Evolutionary conservation across 1,139 yeast species (phyloP).

Genomic region (Schwanniomyces etchellsii): DNA sequence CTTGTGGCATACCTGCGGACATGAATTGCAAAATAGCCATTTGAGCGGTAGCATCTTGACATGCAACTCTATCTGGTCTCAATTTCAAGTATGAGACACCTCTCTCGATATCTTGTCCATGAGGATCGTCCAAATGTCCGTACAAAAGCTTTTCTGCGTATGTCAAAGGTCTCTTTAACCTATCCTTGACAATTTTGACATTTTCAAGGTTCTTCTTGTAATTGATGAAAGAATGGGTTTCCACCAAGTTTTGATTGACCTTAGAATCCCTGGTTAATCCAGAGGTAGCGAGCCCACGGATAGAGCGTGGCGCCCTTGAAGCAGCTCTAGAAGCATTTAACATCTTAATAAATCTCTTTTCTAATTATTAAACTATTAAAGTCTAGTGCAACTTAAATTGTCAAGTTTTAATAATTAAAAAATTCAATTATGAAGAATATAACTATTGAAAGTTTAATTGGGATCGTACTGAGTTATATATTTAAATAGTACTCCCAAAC

Average conservation of each 20-base stretch:
- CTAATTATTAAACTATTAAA: slow-evolving; percentile 3
- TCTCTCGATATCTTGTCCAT: slow-evolving; percentile 90
- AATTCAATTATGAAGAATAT: background rate
- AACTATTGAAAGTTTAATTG: slow-evolving; percentile 1
- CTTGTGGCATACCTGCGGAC: slow-evolving; percentile 94
- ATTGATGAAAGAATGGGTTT: slow-evolving; percentile 73
- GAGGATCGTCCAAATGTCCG: slow-evolving; percentile 96
- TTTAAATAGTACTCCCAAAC: background rate
- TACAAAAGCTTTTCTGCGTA: slow-evolving; percentile 95
- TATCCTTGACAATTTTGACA: slow-evolving; percentile 77
- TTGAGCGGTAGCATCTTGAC: slow-evolving; percentile 99
- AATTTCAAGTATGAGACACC: slow-evolving; percentile 95
- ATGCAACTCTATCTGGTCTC: slow-evolving; percentile 98
- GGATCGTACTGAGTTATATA: background rate
- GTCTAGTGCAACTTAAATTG: too few species aligned
- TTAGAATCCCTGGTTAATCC: slow-evolving; percentile 83
- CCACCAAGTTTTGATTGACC: slow-evolving; percentile 89
- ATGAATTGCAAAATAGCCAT: slow-evolving; percentile 98
- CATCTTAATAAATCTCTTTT: slow-evolving; percentile 16
- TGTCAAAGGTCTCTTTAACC: slow-evolving; percentile 91
- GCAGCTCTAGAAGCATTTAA: slow-evolving; percentile 37
- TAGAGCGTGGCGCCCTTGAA: slow-evolving; percentile 24
- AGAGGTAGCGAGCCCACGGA: slow-evolving; percentile 69
- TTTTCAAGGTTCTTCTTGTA: slow-evolving; percentile 79
- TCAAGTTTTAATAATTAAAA: slow-evolving; percentile 1